Conservation (phyloP, 129 eudicot genomes). For the Chrysanthemum seticuspe region DNA sequence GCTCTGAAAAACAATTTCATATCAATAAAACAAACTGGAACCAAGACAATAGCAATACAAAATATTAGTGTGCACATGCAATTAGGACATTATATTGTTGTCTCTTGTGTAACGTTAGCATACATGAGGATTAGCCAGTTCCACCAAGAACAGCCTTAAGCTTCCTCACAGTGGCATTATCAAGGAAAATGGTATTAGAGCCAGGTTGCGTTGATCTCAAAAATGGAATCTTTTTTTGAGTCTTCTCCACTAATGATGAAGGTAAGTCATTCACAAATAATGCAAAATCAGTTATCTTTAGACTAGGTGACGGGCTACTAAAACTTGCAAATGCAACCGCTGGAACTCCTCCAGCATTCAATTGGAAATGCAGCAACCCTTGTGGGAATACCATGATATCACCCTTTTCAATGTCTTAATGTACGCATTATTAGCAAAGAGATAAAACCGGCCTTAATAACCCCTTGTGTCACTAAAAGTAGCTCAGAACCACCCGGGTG, state of each 20-base stretch:
- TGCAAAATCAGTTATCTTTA: slow-evolving; percentile 57
- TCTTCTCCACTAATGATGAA: slow-evolving; percentile 39
- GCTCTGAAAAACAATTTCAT: too few species aligned
- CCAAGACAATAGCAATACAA: too few species aligned
- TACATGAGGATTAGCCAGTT: slow-evolving; percentile 30
- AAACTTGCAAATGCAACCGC: slow-evolving; percentile 64
- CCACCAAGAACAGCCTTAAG: slow-evolving; percentile 83
- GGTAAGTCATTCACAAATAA: slow-evolving; percentile 56
- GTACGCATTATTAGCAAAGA: slow-evolving; percentile 57
- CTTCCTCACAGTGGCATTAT: slow-evolving; percentile 47
- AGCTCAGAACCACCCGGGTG: slow-evolving; percentile 64
- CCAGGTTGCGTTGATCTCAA: too few species aligned
- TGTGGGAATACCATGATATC: slow-evolving; percentile 79
- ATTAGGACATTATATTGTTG: not conserved
- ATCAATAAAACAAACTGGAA: too few species aligned
- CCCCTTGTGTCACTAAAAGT: slow-evolving; percentile 58
- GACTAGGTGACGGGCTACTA: slow-evolving; percentile 46
- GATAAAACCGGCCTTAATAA: slow-evolving; percentile 51
- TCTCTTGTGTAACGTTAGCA: too few species aligned
- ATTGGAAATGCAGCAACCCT: slow-evolving; percentile 67
- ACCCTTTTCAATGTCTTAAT: slow-evolving; percentile 50
- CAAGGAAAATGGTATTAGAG: slow-evolving; percentile 44
- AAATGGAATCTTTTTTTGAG: not conserved
- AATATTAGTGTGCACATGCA: too few species aligned
- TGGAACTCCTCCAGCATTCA: slow-evolving; percentile 47